A percentile compares a stretch with the other conserved stretches of the same genome.
phyloP scores from a whole-genome alignment of 345 rosid genomes.

The Melaleuca quinquenervia region DNA sequence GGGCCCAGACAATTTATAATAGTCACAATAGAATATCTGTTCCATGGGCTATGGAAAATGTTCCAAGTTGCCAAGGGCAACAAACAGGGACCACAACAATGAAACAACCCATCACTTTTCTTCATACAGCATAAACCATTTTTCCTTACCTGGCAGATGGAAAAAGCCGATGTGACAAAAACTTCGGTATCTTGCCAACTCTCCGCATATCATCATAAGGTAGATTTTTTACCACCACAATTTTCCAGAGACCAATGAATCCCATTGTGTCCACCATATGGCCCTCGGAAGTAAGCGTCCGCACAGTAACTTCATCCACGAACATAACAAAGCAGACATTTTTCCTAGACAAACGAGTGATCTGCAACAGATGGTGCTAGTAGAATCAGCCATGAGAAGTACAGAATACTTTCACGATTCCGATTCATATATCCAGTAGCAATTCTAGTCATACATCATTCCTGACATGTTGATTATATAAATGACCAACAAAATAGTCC shows the following conservation, averaged over 20 bases:
- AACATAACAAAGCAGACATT: slow-evolving; percentile 98
- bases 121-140: background rate
- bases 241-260: slow-evolving; percentile 89
- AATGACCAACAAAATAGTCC: background rate
- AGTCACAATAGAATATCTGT: background rate
- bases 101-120: background rate
- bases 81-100: background rate
- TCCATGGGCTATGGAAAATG: background rate
- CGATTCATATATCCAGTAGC: background rate
- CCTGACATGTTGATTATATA: background rate
- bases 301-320: slow-evolving; percentile 70
- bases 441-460: background rate
- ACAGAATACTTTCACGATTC: background rate
- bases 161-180: slow-evolving; percentile 83
- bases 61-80: background rate
- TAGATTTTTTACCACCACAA: slow-evolving; percentile 80
- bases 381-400: background rate
- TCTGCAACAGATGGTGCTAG: slow-evolving; percentile 31
- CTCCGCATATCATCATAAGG: slow-evolving; percentile 90
- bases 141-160: slow-evolving; percentile 84
- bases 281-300: slow-evolving; percentile 72
- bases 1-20: background rate
- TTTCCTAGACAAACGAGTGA: slow-evolving; percentile 77
- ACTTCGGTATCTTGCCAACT: slow-evolving; percentile 92
- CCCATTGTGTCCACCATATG: slow-evolving; percentile 66